Percentiles rank a stretch among this genome's conserved stretches.
phyloP scores from a whole-genome alignment of 805 yeast genomes.

The Ogataea trehalophila region DNA sequence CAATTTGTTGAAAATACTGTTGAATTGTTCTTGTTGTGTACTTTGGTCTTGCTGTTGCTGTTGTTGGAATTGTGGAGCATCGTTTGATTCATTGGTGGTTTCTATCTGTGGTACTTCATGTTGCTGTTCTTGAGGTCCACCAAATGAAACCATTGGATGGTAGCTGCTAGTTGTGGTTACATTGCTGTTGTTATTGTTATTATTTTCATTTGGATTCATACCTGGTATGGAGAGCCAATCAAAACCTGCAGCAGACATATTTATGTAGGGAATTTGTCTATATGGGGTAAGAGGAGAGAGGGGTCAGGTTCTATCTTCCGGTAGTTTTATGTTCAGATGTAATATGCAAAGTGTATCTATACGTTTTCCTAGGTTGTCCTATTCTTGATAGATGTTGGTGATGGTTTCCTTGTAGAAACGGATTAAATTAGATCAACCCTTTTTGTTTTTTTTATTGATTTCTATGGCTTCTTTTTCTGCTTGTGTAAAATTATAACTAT shows the following conservation, averaged over 20 bases:
- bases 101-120: conserved; percentile 1
- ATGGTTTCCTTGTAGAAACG: no score
- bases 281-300: no score
- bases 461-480: no score
- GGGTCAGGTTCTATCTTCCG: background rate
- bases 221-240: conserved; percentile 22
- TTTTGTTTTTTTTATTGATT: no score
- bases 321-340: background rate
- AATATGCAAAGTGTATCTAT: background rate
- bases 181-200: background rate
- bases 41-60: conserved; percentile 1
- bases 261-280: background rate
- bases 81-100: background rate
- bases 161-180: conserved; percentile 1
- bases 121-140: background rate
- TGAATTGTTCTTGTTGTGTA: conserved; percentile 14
- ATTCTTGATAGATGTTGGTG: no score
- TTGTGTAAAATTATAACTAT: no score
- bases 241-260: conserved; percentile 18
- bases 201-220: background rate
- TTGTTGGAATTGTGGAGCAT: background rate
- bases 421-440: no score
- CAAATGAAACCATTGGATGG: background rate
- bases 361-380: background rate
- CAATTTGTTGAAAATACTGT: conserved; percentile 18